phyloP scores from a whole-genome alignment of 2,329 filamentous ascomycete genomes.

The Colletotrichum australisinense region DNA sequence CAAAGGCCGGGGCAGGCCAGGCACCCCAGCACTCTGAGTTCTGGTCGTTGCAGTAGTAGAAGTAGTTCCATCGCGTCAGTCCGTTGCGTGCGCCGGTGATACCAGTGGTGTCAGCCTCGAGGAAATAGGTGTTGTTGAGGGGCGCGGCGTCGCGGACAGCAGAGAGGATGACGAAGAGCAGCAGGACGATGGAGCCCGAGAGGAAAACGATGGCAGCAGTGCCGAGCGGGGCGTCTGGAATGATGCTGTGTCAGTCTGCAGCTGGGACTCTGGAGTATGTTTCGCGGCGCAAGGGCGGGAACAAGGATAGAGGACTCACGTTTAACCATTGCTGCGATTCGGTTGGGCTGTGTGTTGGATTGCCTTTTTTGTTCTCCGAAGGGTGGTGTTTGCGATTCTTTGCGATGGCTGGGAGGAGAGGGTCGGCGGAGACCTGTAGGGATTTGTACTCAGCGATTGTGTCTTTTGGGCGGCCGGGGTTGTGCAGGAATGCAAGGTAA shows the following conservation, averaged over 20 bases:
- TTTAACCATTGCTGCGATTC: constrained; percentile 9
- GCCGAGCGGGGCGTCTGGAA: constrained; percentile 54
- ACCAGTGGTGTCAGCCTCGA: constrained; percentile 79
- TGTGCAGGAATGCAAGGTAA: constrained; percentile 18
- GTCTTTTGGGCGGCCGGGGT: not conserved
- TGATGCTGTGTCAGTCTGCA: constrained; percentile 16
- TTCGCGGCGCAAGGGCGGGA: not conserved
- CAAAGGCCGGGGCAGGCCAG: constrained; percentile 74
- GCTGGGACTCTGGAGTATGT: not conserved
- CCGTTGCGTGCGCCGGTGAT: constrained; percentile 74
- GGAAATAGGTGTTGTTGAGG: constrained; percentile 85
- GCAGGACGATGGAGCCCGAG: constrained; percentile 62
- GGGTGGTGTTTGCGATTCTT: not conserved
- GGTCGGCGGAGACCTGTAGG: not conserved
- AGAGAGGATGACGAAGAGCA: constrained; percentile 70
- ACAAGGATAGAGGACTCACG: constrained; percentile 15
- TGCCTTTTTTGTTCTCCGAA: not conserved
- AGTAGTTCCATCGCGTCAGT: constrained; percentile 88
- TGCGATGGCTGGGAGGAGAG: constrained; percentile 14
- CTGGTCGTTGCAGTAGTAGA: constrained; percentile 79
- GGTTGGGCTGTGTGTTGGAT: not conserved
- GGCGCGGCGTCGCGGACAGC: constrained; percentile 62
- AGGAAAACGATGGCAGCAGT: constrained; percentile 60
- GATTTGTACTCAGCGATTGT: constrained; percentile 26
- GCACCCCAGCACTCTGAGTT: constrained; percentile 73